Base-by-base conservation (phyloP, 306 rosid species). In the Trichosanthes truncata region DNA sequence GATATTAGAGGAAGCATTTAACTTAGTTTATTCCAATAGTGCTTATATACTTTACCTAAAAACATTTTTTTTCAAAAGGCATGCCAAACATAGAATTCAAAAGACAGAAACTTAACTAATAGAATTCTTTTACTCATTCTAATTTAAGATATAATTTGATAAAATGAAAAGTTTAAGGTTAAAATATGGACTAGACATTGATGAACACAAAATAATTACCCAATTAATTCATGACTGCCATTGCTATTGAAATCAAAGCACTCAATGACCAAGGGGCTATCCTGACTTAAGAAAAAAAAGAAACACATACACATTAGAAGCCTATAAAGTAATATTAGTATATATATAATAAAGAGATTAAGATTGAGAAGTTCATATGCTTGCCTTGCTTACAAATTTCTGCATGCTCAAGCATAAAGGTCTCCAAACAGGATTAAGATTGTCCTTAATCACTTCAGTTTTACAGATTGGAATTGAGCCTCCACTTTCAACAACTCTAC, bases 161-260 rank as follows among this genome's bases (percentile, higher is more conserved):
- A 51, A 60, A 59, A 48, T 13, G 20, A 5, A 48, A 48, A 48
- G 20, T 48, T 48, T 1, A 48, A 48, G 53, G 48, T 72, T 18
- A 48, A 1, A 79, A 65, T 60, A 82, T 45, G 77, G 3, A 23
- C 52, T 41, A 57, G 48, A 63, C 35, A 82, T 18, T 9, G 78
- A 78, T 41, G 21, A 60, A 67, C 74, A 52, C 60, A 63, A 35
- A 76, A 76, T 79, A 38, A 62, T 81, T 90, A 92, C 97, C 98
- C 97, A 38, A 95, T 83, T 36, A 92, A 92, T 40, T 49, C 87
- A 77, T 95, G 98, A 81, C 85, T 78, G 74, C 98, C 98, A 61
- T 49, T 84, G 78, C 81, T 87, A 85, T 95, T 91, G 90, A 95
- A 95, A 90, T 92, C 93, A 85, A 89, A 95, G 83, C 98, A 92